phyloP scores from a whole-genome alignment of 1,284 basidiomycete species.

The Sphagnurus paluster region DNA sequence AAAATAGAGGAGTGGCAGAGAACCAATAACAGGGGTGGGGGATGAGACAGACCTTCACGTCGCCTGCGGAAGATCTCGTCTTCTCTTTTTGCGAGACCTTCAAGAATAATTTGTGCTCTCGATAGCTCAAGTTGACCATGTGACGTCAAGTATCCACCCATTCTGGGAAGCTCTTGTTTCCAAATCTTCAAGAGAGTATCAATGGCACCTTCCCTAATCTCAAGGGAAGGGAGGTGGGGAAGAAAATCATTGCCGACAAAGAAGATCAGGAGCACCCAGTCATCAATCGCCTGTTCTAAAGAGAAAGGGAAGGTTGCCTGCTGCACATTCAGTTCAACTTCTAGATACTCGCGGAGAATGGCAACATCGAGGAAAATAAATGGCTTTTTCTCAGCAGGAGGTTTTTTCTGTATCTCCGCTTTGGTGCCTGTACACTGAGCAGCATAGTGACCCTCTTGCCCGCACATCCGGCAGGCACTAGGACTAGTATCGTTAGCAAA shows the following conservation, averaged over 20 bases:
- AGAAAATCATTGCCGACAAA: slow-evolving; percentile 99
- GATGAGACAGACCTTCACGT: slow-evolving; percentile 78
- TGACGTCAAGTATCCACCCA: slow-evolving; percentile 97
- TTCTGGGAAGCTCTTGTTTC: slow-evolving; percentile 88
- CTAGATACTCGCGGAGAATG: slow-evolving; percentile 94
- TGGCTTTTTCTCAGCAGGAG: slow-evolving; percentile 85
- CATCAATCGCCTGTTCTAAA: slow-evolving; percentile 96
- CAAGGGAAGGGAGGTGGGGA: slow-evolving; percentile 95
- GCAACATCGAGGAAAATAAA: slow-evolving; percentile 99
- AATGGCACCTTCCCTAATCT: slow-evolving; percentile 99
- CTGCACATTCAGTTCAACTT: slow-evolving; percentile 89
- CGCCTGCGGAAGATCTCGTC: slow-evolving; percentile 94
- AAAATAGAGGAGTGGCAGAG: slow-evolving; percentile 19
- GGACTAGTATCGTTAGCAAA: slow-evolving; percentile 83
- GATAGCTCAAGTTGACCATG: slow-evolving; percentile 88
- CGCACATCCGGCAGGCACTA: slow-evolving; percentile 87
- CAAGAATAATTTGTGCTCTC: slow-evolving; percentile 91
- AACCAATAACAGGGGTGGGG: slow-evolving; percentile 22
- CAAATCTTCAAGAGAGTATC: slow-evolving; percentile 95
- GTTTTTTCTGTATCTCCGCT: slow-evolving; percentile 63
- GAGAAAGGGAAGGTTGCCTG: slow-evolving; percentile 86
- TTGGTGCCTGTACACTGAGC: slow-evolving; percentile 86
- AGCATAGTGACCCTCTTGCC: slow-evolving; percentile 92
- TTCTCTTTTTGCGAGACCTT: slow-evolving; percentile 89
- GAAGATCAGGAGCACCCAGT: slow-evolving; percentile 99